Evolutionary conservation across 192 early-diverging fungal genomes (phyloP), one percentile per base, ranked within the genome.

Genomic region (Helicostylum pulchrum): DNA sequence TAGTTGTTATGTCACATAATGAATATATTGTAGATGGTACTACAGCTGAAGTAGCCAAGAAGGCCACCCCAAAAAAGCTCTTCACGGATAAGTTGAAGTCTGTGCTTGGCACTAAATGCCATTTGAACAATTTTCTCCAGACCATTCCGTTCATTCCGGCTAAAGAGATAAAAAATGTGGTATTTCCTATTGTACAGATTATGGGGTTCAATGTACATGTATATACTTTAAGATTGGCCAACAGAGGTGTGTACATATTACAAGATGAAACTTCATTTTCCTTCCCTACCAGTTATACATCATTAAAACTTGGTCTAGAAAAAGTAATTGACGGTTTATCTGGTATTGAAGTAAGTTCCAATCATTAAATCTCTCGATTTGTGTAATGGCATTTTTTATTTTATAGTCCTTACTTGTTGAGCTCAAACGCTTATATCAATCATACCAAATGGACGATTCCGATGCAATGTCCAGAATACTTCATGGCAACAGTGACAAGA

Each of bases 131-230:
- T 20, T 50, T 50, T 50, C 20, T 21, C 17, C 17, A 20, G 20
- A 50, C 48, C 8, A 19, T 50, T n/a, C 48, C 48, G 20, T 50
- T 20, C 20, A 50, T 50, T 20, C n/a, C 48, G 20, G 17, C 17
- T 8, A 50, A 50, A 50, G 48, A 50, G 20, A 50, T 50, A n/a
- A 50, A 50, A 3, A 50, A 21, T 20, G 17, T 50, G 0, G 20
- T 20, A 50, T 50, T 50, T 19, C 48, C 48, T 8, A 50, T 50
- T 20, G 20, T 50, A 7, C 48, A 50, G 20, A 50, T 50, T 20
- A 50, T 50, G 48, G 48, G 48, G 7, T 20, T 50, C 17, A 50
- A 50, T 20, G 48, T 50, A n/a, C 48, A 50, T 50, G 48, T 50
- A 20, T 50, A 20, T 50, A 20, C 20, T 20, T 50, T 50, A 20